Percentiles rank a stretch among this genome's conserved stretches.
These are phyloP conservation scores for Chimonanthus salicifolius DNA, from an alignment of 164 flowering plant genomes.

Conservation along the genomic window DNA sequence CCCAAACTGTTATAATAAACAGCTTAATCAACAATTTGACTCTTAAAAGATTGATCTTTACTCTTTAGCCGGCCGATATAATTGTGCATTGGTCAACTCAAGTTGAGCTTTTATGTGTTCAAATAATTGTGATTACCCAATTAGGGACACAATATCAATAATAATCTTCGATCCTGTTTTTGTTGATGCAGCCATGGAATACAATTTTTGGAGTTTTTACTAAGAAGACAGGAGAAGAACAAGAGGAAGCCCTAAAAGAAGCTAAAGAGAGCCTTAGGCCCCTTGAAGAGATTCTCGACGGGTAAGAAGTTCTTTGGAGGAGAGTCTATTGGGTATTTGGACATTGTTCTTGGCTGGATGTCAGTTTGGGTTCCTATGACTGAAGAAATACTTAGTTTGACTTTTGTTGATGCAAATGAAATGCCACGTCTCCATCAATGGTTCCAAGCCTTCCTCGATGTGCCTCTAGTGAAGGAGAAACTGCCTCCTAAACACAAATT, in stretches of 20 bases:
- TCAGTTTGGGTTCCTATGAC: constrained; percentile 1
- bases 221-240: constrained; percentile 2
- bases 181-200: not conserved
- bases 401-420: constrained; percentile 4
- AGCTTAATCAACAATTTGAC: no score
- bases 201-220: not conserved
- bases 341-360: constrained; percentile 4
- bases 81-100: no score
- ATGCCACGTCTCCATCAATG: constrained; percentile 6
- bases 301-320: constrained; percentile 9
- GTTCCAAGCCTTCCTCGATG: constrained; percentile 3
- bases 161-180: not conserved
- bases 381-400: constrained; percentile 1
- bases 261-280: constrained; percentile 4
- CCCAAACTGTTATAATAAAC: no score
- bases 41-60: no score
- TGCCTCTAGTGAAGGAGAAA: constrained; percentile 9
- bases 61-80: no score
- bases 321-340: constrained; percentile 2
- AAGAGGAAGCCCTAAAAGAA: constrained; percentile 7
- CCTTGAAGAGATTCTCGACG: constrained; percentile 4
- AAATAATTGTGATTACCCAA: no score
- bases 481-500: constrained; percentile 6
- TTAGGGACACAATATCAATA: no score
- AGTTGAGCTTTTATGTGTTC: no score